A percentile compares a stretch with the other conserved stretches of the same genome.
phyloP scores from a whole-genome alignment of 768 basidiomycete genomes.

The Coprinopsis strossmayeri region DNA sequence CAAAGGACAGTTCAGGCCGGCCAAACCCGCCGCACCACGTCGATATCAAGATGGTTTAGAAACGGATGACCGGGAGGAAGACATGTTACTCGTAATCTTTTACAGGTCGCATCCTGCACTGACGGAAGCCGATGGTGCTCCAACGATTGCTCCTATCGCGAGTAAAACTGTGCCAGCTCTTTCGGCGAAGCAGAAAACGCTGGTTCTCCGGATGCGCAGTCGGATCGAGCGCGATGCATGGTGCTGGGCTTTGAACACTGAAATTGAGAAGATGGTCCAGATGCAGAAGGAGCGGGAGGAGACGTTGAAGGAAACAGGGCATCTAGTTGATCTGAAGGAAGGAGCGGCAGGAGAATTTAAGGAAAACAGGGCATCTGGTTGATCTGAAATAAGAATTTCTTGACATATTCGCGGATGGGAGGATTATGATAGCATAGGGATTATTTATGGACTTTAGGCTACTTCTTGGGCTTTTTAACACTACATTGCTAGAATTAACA shows the following conservation, averaged over 20 bases:
- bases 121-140: constrained; percentile 20
- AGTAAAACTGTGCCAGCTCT: constrained; percentile 38
- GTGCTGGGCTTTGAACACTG: constrained; percentile 90
- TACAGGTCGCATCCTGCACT: constrained; percentile 40
- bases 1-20: constrained; percentile 54
- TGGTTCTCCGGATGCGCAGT: constrained; percentile 69
- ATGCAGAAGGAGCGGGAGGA: constrained; percentile 58
- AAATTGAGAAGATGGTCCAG: constrained; percentile 78
- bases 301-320: constrained; percentile 58
- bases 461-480: constrained; percentile 87
- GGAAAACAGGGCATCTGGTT: constrained; percentile 56
- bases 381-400: constrained; percentile 15
- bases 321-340: constrained; percentile 33
- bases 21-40: constrained; percentile 47
- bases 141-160: constrained; percentile 21
- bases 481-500: constrained; percentile 17
- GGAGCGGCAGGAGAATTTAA: constrained; percentile 58
- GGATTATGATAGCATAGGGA: constrained; percentile 4
- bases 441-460: constrained; percentile 14
- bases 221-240: constrained; percentile 88
- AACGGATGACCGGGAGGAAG: constrained; percentile 81
- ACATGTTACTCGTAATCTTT: constrained; percentile 80
- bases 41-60: constrained; percentile 90
- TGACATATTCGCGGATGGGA: neutral
- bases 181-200: constrained; percentile 51